Conservation (phyloP, 192 early-diverging fungal genomes). For the Umbelopsis vinacea region DNA sequence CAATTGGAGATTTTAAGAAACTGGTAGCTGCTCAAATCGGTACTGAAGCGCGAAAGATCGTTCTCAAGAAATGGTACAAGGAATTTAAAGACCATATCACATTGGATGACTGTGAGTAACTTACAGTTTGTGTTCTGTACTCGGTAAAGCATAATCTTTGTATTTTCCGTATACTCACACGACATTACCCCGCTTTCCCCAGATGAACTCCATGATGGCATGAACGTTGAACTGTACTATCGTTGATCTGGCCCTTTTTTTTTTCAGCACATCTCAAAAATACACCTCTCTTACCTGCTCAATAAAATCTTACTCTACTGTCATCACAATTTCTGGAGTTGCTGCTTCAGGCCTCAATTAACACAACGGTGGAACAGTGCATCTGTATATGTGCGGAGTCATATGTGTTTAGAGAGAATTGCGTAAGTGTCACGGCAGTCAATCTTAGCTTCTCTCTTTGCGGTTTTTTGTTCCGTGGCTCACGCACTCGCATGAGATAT, state of each 20-base stretch:
- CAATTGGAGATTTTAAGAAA: slow-evolving; percentile 84
- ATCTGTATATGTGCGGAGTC: too few relatives aligned
- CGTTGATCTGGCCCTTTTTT: slow-evolving; percentile 45
- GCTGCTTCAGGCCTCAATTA: too few relatives aligned
- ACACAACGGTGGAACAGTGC: too few relatives aligned
- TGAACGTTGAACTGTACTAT: slow-evolving; percentile 87
- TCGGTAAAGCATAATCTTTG: background rate
- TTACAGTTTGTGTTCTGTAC: slow-evolving; percentile 15
- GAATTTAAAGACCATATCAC: slow-evolving; percentile 90
- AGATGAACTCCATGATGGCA: slow-evolving; percentile 89
- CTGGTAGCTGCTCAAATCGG: slow-evolving; percentile 88
- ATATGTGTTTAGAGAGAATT: too few relatives aligned
- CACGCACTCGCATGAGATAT: too few relatives aligned
- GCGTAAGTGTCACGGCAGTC: too few relatives aligned
- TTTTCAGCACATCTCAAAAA: background rate
- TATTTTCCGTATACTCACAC: background rate
- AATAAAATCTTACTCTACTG: too few relatives aligned
- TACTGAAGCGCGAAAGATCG: slow-evolving; percentile 86
- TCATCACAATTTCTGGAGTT: too few relatives aligned
- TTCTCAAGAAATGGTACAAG: slow-evolving; percentile 89
- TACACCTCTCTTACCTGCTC: too few relatives aligned
- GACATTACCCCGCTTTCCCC: background rate
- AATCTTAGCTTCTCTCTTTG: too few relatives aligned
- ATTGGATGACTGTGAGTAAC: slow-evolving; percentile 76
- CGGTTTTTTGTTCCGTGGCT: too few relatives aligned